Base-by-base conservation (phyloP, 2,329 filamentous ascomycete genomes). In the Podosphaera fusca region DNA sequence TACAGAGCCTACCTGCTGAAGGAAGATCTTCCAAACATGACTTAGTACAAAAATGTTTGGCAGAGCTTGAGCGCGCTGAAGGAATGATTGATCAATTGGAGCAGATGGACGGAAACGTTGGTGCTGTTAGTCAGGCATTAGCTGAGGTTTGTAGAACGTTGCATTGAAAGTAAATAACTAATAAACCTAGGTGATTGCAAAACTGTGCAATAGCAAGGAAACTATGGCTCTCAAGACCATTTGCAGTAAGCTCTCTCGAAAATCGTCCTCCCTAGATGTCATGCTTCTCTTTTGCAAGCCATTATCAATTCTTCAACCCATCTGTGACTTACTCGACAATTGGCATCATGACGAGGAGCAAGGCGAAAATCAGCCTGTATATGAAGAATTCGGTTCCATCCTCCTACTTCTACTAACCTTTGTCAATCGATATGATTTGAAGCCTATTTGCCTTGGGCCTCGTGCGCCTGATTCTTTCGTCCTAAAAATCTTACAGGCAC, bases 41-140 rank as follows among this genome's bases (percentile, higher is more conserved):
- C 35, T 72, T 98, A 10, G 78, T 95, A 0, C 76, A 80, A 54
- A 82, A 92, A 65, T 95, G 88, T 61, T 76, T 84, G 53, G 76
- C 78, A 9, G 87, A 94, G 62, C 79, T 82, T 0, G 84, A 87
- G 60, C 80, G 82, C 60, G 80, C 85, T 0, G 84, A 88, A 61
- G 78, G 81, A 49, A 74, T 94, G 36, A 79, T 95, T 46, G 78
- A 81, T 45, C 87, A 94, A 64, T 74, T 98, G 31, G 87, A 95
- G 58, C 84, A 83, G 55, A 88, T 92, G 76, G 87, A 94, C 64
- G 90, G 90, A 1, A 95, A 95, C 67, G 87, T 87, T 2, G 87
- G 86, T 1, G 87, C 87, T 1, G 86, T 94, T 21, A 85, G 84
- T 55, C 81, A 83, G 59, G 89, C 88, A 2, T 73, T 89, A 50